A percentile compares a stretch with the other conserved stretches of the same genome.
Conservation (phyloP, 2,329 filamentous ascomycete species). For the Parastagonospora avenae region DNA sequence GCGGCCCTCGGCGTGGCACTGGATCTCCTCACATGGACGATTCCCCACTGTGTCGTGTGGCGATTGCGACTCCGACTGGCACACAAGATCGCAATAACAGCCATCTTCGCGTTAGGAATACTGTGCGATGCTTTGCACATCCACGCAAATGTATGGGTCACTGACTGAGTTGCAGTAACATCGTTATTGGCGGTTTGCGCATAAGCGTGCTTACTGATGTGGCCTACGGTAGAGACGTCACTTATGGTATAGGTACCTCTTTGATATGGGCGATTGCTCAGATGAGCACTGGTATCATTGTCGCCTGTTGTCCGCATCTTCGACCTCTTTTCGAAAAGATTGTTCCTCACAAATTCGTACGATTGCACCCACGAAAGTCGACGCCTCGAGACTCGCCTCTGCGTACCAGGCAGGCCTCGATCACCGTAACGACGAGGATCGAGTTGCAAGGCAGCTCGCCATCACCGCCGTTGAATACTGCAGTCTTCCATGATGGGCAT, state of each 20-base stretch:
- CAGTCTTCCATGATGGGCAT: constrained; percentile 13
- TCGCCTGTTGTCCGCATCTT: constrained; percentile 29
- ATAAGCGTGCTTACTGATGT: constrained; percentile 9
- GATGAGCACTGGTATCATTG: constrained; percentile 30
- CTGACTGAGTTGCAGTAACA: constrained; percentile 20
- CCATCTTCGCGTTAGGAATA: constrained; percentile 30
- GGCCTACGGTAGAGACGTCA: constrained; percentile 15
- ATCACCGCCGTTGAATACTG: background rate
- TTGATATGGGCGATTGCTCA: constrained; percentile 28
- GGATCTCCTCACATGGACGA: constrained; percentile 26
- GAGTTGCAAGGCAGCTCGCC: constrained; percentile 11
- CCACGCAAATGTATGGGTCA: background rate
- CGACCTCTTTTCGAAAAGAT: constrained; percentile 31
- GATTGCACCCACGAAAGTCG: background rate
- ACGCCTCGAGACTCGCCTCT: background rate
- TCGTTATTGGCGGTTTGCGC: constrained; percentile 20
- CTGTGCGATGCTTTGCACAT: constrained; percentile 13
- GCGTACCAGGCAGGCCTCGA: constrained; percentile 6
- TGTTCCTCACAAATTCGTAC: constrained; percentile 14
- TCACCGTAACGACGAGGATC: constrained; percentile 27
- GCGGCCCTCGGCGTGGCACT: constrained; percentile 18
- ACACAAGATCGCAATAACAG: constrained; percentile 30
- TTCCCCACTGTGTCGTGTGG: constrained; percentile 36
- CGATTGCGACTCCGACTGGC: constrained; percentile 21
- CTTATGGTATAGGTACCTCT: constrained; percentile 16